Base-by-base conservation (phyloP, 306 rosid species). In the Begonia fuchsioides region DNA sequence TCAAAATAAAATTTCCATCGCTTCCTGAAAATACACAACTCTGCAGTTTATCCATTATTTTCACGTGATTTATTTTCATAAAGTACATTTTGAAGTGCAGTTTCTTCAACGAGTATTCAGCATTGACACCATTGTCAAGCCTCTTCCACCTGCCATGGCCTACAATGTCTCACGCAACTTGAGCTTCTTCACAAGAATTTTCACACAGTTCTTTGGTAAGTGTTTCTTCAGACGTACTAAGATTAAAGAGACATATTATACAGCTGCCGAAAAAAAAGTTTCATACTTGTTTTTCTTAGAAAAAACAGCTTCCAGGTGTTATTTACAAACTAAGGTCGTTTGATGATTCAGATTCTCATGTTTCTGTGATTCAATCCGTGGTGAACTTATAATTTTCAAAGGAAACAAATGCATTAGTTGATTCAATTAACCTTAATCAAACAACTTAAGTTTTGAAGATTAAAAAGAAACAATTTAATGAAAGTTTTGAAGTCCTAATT, bases 181-280 rank as follows among this genome's bases (percentile, higher is more conserved):
- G 87, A 72, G 17, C 79, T 90, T 90, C 92, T 90, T 90, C 79
- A 85, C 98, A 0, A 82, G 95, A 60, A 90, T 90, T 65, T 90
- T 90, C 79, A 90, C 98, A 1, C 98, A 81, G 52, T 85, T 90
- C 72, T 81, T 79, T 41, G 98, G 98, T 90, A 75, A 57, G 93
- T 58, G 38, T 12, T 57, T 59, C 68, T 70, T 41, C 12, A 41
- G 12, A 41, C 6, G 45, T 10, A n/a, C 6, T 41, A 3, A n/a
- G 45, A 10, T 41, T 41, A 11, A 11, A 41, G 14, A 8, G 9
- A 41, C 32, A n/a, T 41, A n/a, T 41, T 10, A 0, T 41, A 41
- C 12, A 11, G 14, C 14, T 41, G 45, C 45, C 12, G 4, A 41
- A 10, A 10, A 41, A 41, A 4, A 2, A 6, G 12, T 41, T 41